Evolutionary conservation across 2,329 filamentous ascomycete species (phyloP), one percentile per base, ranked within the genome.

Genomic region (Verruconis gallopava): DNA sequence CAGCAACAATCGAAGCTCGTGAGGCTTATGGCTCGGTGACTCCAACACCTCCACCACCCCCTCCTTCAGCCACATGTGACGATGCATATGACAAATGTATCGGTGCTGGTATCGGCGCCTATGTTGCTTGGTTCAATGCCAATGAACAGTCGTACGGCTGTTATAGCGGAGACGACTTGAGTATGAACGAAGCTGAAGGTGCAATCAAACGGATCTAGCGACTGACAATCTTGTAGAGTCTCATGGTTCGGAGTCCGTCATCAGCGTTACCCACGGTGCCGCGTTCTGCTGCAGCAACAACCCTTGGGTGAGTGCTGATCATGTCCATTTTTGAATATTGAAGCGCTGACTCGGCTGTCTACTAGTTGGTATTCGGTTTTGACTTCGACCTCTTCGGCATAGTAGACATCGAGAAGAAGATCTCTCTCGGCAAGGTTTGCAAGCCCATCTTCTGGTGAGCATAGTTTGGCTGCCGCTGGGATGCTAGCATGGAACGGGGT

Each of bases 301-400:
- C 25, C 25, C 25, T n/a, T n/a, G n/a, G n/a, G n/a, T n/a, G n/a
- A n/a, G n/a, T n/a, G n/a, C n/a, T n/a, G n/a, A n/a, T n/a, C n/a
- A n/a, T n/a, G n/a, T n/a, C n/a, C n/a, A n/a, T n/a, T n/a, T n/a
- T n/a, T n/a, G n/a, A n/a, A n/a, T n/a, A n/a, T n/a, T n/a, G n/a
- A n/a, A n/a, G n/a, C n/a, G n/a, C n/a, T n/a, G n/a, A n/a, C n/a
- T n/a, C n/a, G n/a, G n/a, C n/a, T n/a, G n/a, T n/a, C n/a, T n/a
- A n/a, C n/a, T 30, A 9, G 9, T n/a, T 30, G 6, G 25, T 9
- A n/a, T 9, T 30, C 25, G 25, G n/a, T 9, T 9, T n/a, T n/a
- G n/a, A 30, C 25, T n/a, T 30, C 25, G 25, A 30, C 25, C n/a
- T 30, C 25, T n/a, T 30, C 25, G n/a, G n/a, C 25, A 30, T 30